These are phyloP conservation scores for Rhizopogon roseolus DNA, from an alignment of 768 basidiomycete species.

Conservation along the genomic window DNA sequence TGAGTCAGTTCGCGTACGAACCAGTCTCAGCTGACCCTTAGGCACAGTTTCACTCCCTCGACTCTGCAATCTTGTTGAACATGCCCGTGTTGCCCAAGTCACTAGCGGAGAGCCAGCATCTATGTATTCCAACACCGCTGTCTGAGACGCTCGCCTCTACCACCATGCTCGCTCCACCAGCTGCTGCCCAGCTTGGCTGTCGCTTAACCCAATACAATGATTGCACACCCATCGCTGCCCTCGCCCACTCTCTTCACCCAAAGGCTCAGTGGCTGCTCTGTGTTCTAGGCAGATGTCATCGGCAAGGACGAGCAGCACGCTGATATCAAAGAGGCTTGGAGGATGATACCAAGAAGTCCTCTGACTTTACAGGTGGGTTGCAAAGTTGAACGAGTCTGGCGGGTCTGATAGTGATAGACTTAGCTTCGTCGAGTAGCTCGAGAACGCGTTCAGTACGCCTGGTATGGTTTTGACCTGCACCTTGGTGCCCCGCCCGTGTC, in stretches of 20 bases:
- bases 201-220: slow-evolving; percentile 11
- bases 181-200: slow-evolving; percentile 21
- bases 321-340: slow-evolving; percentile 45
- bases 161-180: slow-evolving; percentile 36
- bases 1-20: too few species aligned
- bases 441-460: slow-evolving; percentile 75
- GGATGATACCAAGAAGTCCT: slow-evolving; percentile 71
- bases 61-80: slow-evolving; percentile 34
- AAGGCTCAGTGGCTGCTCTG: slow-evolving; percentile 18
- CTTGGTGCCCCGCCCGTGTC: slow-evolving; percentile 48
- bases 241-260: slow-evolving; percentile 34
- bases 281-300: slow-evolving; percentile 40
- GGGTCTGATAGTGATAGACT: slow-evolving; percentile 59
- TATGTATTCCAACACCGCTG: slow-evolving; percentile 19
- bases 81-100: slow-evolving; percentile 10
- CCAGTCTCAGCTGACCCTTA: slow-evolving; percentile 34
- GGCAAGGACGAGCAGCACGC: slow-evolving; percentile 39
- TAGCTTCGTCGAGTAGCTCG: slow-evolving; percentile 81
- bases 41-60: slow-evolving; percentile 63
- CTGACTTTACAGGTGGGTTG: slow-evolving; percentile 82
- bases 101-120: slow-evolving; percentile 3
- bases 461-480: slow-evolving; percentile 39
- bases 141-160: slow-evolving; percentile 28
- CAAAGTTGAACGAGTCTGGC: slow-evolving; percentile 64
- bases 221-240: slow-evolving; percentile 10